A percentile compares a stretch with the other conserved stretches of the same genome.
phyloP scores from a whole-genome alignment of 2,329 filamentous ascomycete genomes.

The Sarocladium oryzae region DNA sequence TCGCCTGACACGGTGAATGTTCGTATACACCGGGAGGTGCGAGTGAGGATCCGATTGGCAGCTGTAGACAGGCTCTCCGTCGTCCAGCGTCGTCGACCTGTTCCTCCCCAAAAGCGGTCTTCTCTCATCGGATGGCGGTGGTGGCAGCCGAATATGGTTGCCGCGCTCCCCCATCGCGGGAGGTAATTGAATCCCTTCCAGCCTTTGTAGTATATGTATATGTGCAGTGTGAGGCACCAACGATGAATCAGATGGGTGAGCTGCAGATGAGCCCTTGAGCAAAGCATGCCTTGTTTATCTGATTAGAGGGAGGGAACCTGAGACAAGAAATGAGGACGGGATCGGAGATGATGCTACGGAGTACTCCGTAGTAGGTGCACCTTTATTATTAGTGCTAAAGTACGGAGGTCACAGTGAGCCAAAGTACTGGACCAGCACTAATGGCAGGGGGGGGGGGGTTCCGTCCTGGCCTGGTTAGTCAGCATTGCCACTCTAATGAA shows the following conservation, averaged over 20 bases:
- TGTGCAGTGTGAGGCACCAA: no score
- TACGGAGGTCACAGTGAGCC: no score
- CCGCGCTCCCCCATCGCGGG: constrained; percentile 17
- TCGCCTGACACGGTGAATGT: constrained; percentile 64
- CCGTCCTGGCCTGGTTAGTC: no score
- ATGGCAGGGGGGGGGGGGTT: no score
- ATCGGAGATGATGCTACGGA: background rate
- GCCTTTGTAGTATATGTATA: background rate
- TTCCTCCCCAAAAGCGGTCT: constrained; percentile 26
- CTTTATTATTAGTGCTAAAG: no score
- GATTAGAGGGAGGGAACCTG: no score
- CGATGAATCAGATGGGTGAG: no score
- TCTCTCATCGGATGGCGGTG: constrained; percentile 24
- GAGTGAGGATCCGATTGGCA: constrained; percentile 52
- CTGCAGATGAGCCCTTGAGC: no score
- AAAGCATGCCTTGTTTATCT: no score
- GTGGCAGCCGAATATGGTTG: constrained; percentile 24
- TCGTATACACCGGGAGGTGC: constrained; percentile 66
- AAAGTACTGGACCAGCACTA: no score
- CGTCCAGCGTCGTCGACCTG: constrained; percentile 22
- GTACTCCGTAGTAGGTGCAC: no score
- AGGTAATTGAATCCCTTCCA: background rate
- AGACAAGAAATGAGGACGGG: background rate
- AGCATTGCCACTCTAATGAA: no score
- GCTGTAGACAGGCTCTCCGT: constrained; percentile 38